Conservation (phyloP, 2,329 filamentous ascomycete genomes). For the Metarhizium sp. region DNA sequence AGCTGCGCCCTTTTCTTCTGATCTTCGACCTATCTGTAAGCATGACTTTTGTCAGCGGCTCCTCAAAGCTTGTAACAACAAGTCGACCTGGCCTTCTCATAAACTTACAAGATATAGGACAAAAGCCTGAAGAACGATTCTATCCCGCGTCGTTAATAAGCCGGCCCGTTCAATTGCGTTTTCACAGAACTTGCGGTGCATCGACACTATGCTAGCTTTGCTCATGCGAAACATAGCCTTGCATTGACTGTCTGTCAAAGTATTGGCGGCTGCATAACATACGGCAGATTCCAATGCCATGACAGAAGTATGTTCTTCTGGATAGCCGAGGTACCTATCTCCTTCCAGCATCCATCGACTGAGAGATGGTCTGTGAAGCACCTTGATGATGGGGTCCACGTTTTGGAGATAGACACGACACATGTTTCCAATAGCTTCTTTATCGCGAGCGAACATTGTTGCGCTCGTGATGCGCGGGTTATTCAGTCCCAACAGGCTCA, state of each 20-base stretch:
- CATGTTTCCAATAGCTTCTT: not conserved
- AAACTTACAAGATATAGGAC: slow-evolving; percentile 15
- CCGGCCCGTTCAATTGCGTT: slow-evolving; percentile 12
- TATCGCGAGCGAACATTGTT: not conserved
- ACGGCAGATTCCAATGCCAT: slow-evolving; percentile 13
- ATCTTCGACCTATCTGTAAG: slow-evolving; percentile 4
- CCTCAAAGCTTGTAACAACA: not conserved
- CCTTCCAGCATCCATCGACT: slow-evolving; percentile 11
- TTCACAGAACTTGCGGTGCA: slow-evolving; percentile 2
- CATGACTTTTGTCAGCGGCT: not conserved
- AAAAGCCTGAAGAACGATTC: slow-evolving; percentile 19
- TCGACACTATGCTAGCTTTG: slow-evolving; percentile 9
- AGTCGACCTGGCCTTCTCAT: not conserved
- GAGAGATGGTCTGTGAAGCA: slow-evolving; percentile 9
- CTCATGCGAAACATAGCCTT: slow-evolving; percentile 6
- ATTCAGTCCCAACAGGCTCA: no score
- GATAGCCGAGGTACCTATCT: slow-evolving; percentile 15
- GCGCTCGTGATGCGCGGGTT: no score
- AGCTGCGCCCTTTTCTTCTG: slow-evolving; percentile 4
- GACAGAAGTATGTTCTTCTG: slow-evolving; percentile 5
- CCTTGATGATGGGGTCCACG: slow-evolving; percentile 10
- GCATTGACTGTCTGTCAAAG: slow-evolving; percentile 16
- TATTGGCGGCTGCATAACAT: slow-evolving; percentile 14
- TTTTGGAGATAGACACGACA: slow-evolving; percentile 7
- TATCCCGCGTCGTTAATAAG: slow-evolving; percentile 16